Evolutionary conservation across 768 basidiomycete genomes (phyloP), one percentile per base, ranked within the genome.

Genomic region (Mycena indigotica): DNA sequence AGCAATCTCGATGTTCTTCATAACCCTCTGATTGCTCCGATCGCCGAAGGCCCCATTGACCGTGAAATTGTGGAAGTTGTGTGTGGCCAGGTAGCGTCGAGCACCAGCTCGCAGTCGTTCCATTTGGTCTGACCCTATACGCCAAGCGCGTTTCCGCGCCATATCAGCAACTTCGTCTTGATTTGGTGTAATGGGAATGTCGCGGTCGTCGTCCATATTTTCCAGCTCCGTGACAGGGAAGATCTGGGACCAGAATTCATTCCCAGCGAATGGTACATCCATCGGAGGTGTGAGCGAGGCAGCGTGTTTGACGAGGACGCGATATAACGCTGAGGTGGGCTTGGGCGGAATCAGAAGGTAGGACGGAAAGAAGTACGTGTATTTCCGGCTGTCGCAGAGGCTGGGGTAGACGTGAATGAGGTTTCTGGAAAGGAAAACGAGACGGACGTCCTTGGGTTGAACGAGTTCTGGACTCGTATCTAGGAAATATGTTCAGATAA

Each of bases 31-130:
- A 64, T 88, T 89, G 57, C 89, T 91, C 19, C 84, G 80, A 69
- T 98, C 96, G 4, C 80, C 74, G 72, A 89, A 94, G 48, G 92
- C 92, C 45, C 89, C 85, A 2, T 86, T 91, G 51, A 98, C 85
- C 0, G 97, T 98, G 66, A 95, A 98, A 69, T 98, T 98, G 73
- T 97, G 95, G 72, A 96, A 99, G 71, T 98, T 98, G 72, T 97
- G 95, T 2, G 93, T 92, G 5, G 92, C 95, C 63, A 89, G 81
- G 66, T 86, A 98, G 66, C 79, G 84, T 52, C 78, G 75, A 4
- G 86, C 84, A 2, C 82, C 71, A 15, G 70, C 73, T 52, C 87
- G 78, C 26, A 97, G 75, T 30, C 72, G 66, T 46, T 79, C 80
- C 24, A 97, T 58, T 23, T 84, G 80, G 8, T 78, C 80, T 2